A percentile compares a stretch with the other conserved stretches of the same genome.
phyloP scores from a whole-genome alignment of 768 basidiomycete genomes.

The Tylopilus rubrobrunneus region DNA sequence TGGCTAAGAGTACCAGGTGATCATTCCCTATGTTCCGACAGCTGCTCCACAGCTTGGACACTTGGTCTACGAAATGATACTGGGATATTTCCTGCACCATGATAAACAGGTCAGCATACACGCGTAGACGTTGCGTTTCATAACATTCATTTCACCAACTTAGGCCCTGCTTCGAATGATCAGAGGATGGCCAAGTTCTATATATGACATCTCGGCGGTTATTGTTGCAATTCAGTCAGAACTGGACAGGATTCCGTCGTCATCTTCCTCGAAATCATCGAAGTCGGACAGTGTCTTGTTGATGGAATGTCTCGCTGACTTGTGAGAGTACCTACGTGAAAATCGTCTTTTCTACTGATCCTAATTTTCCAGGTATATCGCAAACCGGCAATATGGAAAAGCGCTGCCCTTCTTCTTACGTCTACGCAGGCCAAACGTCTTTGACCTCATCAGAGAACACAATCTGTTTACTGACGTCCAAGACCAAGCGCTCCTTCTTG shows the following conservation, averaged over 20 bases:
- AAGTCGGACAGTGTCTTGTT: slow-evolving; percentile 55
- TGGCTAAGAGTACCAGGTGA: slow-evolving; percentile 45
- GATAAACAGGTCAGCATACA: slow-evolving; percentile 57
- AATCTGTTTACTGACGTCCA: slow-evolving; percentile 94
- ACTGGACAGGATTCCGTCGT: slow-evolving; percentile 58
- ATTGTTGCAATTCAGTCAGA: slow-evolving; percentile 86
- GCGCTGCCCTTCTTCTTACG: slow-evolving; percentile 89
- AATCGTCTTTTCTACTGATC: neutral
- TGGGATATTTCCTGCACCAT: slow-evolving; percentile 78
- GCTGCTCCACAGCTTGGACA: slow-evolving; percentile 74
- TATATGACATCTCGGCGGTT: slow-evolving; percentile 85
- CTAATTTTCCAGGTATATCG: slow-evolving; percentile 57
- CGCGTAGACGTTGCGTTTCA: neutral
- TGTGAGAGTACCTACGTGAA: slow-evolving; percentile 44
- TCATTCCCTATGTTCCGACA: slow-evolving; percentile 89
- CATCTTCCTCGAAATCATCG: slow-evolving; percentile 39
- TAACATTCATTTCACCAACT: neutral
- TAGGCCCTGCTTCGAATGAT: slow-evolving; percentile 77
- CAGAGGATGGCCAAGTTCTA: slow-evolving; percentile 84
- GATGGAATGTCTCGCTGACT: slow-evolving; percentile 93
- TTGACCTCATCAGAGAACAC: slow-evolving; percentile 89
- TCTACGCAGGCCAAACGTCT: slow-evolving; percentile 83
- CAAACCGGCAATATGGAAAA: slow-evolving; percentile 90
- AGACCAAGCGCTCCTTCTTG: slow-evolving; percentile 86
- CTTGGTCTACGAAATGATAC: slow-evolving; percentile 92